Base-by-base conservation (phyloP, 2,329 filamentous ascomycete species). In the Colletotrichum paranaense region DNA sequence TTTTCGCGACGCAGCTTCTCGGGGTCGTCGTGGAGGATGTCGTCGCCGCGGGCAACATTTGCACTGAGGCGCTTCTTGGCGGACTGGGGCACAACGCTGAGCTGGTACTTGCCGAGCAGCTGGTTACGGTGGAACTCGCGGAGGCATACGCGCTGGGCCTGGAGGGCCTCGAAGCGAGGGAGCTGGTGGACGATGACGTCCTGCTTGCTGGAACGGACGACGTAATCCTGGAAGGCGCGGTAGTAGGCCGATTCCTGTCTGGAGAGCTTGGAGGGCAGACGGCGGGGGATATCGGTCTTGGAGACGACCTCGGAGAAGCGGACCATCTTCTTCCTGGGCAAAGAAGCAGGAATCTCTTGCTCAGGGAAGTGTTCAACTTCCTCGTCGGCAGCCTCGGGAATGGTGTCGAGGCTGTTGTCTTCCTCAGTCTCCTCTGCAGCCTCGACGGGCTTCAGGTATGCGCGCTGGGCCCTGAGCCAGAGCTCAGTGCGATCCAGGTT, bases 131-230 rank as follows among this genome's bases (percentile, higher is more conserved):
- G 95, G 53, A 89, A 86, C 71, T 92, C 88, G 24, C 89, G 88
- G 70, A 95, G 89, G 57, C 92, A 94, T 68, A 95, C 88, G 52
- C 97, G 93, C 79, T 93, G 91, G 32, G 95, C 91, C 80, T 98
- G 96, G 60, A 98, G 88, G 28, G 95, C 94, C 81, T 98, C 96
- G 73, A 96, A 97, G 62, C 97, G 93, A 28, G 94, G 90, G 69
- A 94, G 91, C 55, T 94, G 93, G 81, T 97, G 94, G 67, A 97
- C 89, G 80, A 98, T 98, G 11, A 92, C 91, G 81, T 98, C 97
- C 22, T 88, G 86, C 66, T 88, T 86, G 69, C 90, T 91, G 16
- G 90, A 91, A 38, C 90, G 90, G 72, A 93, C 88, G 58, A 92
- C 85, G 76, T 94, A 89, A 79, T 93, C 91, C 77, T 95, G 92